phyloP scores from a whole-genome alignment of 306 rosid species.

The Heteromeles arbutifolia region DNA sequence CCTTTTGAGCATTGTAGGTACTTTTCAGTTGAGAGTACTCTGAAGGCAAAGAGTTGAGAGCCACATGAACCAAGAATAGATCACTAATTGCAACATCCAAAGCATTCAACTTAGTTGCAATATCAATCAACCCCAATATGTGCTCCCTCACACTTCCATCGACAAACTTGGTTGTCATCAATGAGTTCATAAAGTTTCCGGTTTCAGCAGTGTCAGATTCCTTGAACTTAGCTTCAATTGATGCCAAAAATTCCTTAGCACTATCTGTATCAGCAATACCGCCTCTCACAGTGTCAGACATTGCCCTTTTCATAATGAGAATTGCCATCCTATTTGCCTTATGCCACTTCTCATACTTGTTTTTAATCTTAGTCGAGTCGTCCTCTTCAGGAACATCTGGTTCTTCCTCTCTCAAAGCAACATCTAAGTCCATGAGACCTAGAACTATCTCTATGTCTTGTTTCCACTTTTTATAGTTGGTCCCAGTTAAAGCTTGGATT shows the following conservation, averaged over 20 bases:
- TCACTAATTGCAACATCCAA: not conserved
- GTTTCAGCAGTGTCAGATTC: not conserved
- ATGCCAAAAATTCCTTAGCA: not conserved
- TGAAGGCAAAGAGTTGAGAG: not conserved
- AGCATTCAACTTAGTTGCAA: not conserved
- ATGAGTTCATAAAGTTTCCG: not conserved
- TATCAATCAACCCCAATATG: not conserved
- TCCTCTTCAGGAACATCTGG: too few species aligned
- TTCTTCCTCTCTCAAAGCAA: too few species aligned
- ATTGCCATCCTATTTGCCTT: not conserved
- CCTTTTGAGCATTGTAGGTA: too few species aligned
- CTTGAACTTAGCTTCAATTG: not conserved
- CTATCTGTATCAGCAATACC: not conserved
- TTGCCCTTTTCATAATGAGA: not conserved
- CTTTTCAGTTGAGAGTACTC: too few species aligned
- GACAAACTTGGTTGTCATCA: not conserved
- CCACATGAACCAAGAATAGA: not conserved
- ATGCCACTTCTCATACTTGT: not conserved
- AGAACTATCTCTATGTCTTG: too few species aligned
- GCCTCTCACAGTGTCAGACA: not conserved
- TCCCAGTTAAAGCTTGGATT: too few species aligned
- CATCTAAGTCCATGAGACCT: too few species aligned
- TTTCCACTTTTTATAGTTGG: too few species aligned
- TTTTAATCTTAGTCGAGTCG: too few species aligned
- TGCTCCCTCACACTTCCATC: not conserved